phyloP scores from a whole-genome alignment of 2,329 filamentous ascomycete genomes.

The Ceratocystis papillata region DNA sequence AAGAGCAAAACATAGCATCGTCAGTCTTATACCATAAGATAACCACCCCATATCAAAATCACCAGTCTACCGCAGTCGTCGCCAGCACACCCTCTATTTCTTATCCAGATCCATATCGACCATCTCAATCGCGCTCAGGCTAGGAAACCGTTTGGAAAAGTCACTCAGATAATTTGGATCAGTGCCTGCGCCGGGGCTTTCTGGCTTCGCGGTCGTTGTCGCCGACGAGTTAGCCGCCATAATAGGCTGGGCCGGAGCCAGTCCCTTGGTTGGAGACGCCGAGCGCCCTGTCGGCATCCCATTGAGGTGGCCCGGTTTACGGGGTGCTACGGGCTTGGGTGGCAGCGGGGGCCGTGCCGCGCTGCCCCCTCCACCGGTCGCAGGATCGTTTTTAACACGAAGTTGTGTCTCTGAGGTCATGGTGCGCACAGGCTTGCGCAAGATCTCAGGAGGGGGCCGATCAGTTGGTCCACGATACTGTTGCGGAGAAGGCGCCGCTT shows the following conservation, averaged over 20 bases:
- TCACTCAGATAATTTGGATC: conserved; percentile 53
- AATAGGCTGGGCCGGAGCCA: conserved; percentile 37
- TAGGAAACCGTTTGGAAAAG: conserved; percentile 81
- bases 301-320: conserved; percentile 52
- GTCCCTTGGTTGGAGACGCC: conserved; percentile 18
- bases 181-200: conserved; percentile 39
- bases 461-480: background rate
- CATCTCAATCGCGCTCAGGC: conserved; percentile 74
- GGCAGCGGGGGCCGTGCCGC: conserved; percentile 12
- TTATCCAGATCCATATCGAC: conserved; percentile 55
- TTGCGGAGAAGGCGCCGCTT: background rate
- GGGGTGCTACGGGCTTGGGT: conserved; percentile 44
- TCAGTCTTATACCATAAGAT: background rate
- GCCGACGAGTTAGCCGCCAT: conserved; percentile 29
- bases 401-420: conserved; percentile 22
- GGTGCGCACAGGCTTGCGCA: conserved; percentile 19
- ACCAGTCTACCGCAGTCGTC: background rate
- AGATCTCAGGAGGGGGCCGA: conserved; percentile 8
- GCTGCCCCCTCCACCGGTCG: conserved; percentile 20
- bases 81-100: conserved; percentile 14
- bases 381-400: conserved; percentile 26
- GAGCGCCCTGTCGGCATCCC: conserved; percentile 41
- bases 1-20: conserved; percentile 6
- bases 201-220: conserved; percentile 21
- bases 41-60: background rate